Evolutionary conservation across 768 basidiomycete species (phyloP), one percentile per base, ranked within the genome.

Genomic region (Fibroporia radiculosa): DNA sequence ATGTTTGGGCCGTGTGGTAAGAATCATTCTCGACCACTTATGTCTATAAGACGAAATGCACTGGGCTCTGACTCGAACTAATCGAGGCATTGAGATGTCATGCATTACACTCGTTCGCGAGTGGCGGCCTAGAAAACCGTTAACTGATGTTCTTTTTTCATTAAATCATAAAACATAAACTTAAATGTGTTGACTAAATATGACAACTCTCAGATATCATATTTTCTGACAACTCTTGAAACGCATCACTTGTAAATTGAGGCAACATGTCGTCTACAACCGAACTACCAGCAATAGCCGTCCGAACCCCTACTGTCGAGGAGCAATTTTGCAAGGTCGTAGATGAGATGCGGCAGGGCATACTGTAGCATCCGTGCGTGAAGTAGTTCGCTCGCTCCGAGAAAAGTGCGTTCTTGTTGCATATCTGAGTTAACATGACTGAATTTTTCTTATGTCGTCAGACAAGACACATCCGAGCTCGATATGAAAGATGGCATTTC

Each of bases 401-500:
- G 69, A 75, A 60, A 77, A 73, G 84, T 83, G 56, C 49, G 73
- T 54, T 27, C 37, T 2, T 19, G 13, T 8, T 36, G 19, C 4
- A 16, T 31, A 16, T n/a, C 44, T 28, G 6, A 18, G 25, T 5
- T 12, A 24, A 38, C 10, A 28, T 11, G 19, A 6, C 4, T 37
- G 3, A 33, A 39, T 25, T 28, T 33, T 42, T 8, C 16, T 7
- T 93, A 93, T 47, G 90, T 92, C 6, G 48, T 27, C 44, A 73
- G 66, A 48, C 52, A 59, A 24, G 45, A 47, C 19, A 50, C 65
- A 2, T 52, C 65, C 22, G 66, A 69, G 24, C 44, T 77, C 25
- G 72, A 84, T 49, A 75, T 72, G 10, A 74, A 71, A 55, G 75
- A 88, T 24, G 96, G 96, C 29, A 90, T 99, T 48, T 97, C 96